Percentiles rank a stretch among this genome's conserved stretches.
These are phyloP conservation scores for Septoria linicola DNA, from an alignment of 2,329 filamentous ascomycete genomes.

Conservation along the genomic window DNA sequence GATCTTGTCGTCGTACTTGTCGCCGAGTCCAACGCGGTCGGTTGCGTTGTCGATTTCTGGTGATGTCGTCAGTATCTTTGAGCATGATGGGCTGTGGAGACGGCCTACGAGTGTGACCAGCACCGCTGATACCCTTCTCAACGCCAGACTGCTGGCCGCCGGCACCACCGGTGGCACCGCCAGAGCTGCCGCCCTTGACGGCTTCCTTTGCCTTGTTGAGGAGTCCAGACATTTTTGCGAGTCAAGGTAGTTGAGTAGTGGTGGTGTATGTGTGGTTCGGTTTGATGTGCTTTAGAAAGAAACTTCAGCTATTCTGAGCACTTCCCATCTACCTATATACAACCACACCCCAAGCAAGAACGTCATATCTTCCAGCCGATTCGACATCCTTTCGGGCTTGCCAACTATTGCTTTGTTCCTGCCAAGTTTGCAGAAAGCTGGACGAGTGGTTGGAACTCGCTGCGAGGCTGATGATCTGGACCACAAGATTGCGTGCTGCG, in stretches of 20 bases:
- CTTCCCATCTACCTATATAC: neutral
- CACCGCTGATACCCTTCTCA: constrained; percentile 23
- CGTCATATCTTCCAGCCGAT: constrained; percentile 14
- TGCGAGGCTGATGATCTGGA: neutral
- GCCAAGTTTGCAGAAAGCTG: constrained; percentile 7
- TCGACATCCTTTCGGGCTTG: neutral
- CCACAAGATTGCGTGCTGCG: constrained; percentile 6
- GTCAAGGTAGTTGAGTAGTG: neutral
- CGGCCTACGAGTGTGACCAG: constrained; percentile 23
- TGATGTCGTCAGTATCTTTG: neutral
- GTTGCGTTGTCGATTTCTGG: constrained; percentile 25
- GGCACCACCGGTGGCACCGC: constrained; percentile 1
- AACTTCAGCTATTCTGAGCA: neutral
- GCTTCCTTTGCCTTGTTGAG: constrained; percentile 29
- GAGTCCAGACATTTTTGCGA: constrained; percentile 26
- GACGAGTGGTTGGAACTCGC: neutral
- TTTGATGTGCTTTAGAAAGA: neutral
- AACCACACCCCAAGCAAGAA: neutral
- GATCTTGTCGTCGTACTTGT: constrained; percentile 32
- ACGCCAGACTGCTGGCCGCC: constrained; percentile 15
- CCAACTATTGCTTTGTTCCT: constrained; percentile 11
- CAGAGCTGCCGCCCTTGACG: constrained; percentile 15
- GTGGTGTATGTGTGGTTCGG: neutral
- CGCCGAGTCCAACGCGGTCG: constrained; percentile 25
- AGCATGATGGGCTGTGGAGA: too few relatives aligned